Base-by-base conservation (phyloP, 371 early-diverging fungal genomes). In the Thermomucor indicae-seudaticae region DNA sequence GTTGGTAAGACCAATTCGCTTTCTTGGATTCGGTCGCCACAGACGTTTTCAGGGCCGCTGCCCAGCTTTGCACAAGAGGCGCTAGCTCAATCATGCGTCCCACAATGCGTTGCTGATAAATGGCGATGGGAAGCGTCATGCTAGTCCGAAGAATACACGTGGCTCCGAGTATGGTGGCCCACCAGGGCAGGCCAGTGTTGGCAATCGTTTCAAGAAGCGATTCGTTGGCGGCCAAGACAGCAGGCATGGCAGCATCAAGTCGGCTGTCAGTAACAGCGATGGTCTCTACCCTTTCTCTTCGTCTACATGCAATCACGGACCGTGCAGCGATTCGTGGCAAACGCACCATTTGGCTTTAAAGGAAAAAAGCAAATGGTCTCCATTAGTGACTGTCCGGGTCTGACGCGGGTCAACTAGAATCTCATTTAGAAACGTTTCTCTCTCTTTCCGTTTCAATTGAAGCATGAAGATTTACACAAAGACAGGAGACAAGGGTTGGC, bases 401-500 rank as follows among this genome's bases (percentile, higher is more conserved):
- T n/a, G n/a, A n/a, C n/a, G n/a, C n/a, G n/a, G n/a, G n/a, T n/a
- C n/a, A n/a, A n/a, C n/a, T n/a, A n/a, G n/a, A n/a, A n/a, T n/a
- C n/a, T 37, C 5, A 37, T 19, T 37, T 19, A 37, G 19, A 37
- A 37, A 37, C 14, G 37, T 5, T 14, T 5, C 3, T 3, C 37
- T 11, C 37, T 37, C 11, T 11, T 37, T 37, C 10, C 44, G 14
- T 25, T 16, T n/a, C 0, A 6, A n/a, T 20, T 11, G 5, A 11
- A 49, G 12, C 22, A 75, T 75, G 75, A 75, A 65, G 62, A 86
- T 96, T 35, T 96, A 96, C 70, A 96, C 97, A 6, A 81, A 89
- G 27, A 96, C 95, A 0, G 97, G 96, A 16, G 97, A 96, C 74
- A 89, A 89, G 79, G 96, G 95, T 84, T 32, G 17, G 17, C 14